phyloP scores from a whole-genome alignment of 164 flowering plant species.

The Vitis labrusca region DNA sequence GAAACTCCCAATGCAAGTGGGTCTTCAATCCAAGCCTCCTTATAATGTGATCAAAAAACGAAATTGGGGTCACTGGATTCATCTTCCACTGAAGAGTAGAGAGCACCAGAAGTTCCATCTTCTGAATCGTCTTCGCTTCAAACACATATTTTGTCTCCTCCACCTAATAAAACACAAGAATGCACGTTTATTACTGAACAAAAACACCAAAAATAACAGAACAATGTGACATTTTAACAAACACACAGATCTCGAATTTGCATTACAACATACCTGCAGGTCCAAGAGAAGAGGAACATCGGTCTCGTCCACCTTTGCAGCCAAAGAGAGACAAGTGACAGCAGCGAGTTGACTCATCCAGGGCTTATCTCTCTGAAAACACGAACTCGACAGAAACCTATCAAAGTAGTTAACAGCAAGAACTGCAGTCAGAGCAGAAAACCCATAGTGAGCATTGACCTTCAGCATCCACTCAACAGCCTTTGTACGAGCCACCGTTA shows the following conservation, averaged over 20 bases:
- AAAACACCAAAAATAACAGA: conserved; percentile 1
- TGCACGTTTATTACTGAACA: background rate
- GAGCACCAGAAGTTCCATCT: conserved; percentile 67
- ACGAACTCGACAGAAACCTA: conserved; percentile 40
- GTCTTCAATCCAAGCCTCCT: conserved; percentile 46
- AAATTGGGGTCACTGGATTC: conserved; percentile 55
- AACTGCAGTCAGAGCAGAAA: conserved; percentile 42
- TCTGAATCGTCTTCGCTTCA: conserved; percentile 60
- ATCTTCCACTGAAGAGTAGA: conserved; percentile 61
- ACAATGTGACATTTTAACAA: conserved; percentile 22
- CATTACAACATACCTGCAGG: conserved; percentile 46
- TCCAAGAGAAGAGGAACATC: conserved; percentile 59
- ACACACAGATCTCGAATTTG: conserved; percentile 16
- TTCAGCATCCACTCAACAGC: conserved; percentile 52
- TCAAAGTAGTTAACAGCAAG: conserved; percentile 61
- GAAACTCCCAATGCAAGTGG: conserved; percentile 40
- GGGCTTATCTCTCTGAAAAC: conserved; percentile 51
- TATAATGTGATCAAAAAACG: conserved; percentile 46
- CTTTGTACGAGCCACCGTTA: conserved; percentile 30
- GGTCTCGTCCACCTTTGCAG: conserved; percentile 67
- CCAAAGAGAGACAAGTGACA: conserved; percentile 65
- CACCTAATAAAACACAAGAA: conserved; percentile 33
- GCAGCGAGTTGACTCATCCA: conserved; percentile 67
- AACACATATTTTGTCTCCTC: conserved; percentile 47
- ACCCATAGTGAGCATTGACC: conserved; percentile 39